Evolutionary conservation across 306 rosid species (phyloP).

Genomic region (Prunus mume): DNA sequence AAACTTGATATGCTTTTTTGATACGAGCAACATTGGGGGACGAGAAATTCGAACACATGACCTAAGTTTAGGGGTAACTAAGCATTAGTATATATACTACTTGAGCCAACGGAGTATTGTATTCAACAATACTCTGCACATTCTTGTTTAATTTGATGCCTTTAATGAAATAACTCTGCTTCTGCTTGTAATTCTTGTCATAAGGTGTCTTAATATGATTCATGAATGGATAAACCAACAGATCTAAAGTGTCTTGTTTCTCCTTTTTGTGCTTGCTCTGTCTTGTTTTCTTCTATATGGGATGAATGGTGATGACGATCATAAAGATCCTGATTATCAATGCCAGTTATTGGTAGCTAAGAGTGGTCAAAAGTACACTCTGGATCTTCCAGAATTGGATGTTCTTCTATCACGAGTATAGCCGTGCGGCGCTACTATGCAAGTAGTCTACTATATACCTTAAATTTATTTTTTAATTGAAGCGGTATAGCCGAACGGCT

Average conservation of each 20-base stretch:
- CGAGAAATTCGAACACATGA: too few species aligned
- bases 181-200: neutral
- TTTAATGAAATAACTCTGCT: neutral
- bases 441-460: too few species aligned
- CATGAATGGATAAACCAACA: neutral
- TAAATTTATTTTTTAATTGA: too few species aligned
- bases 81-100: too few species aligned
- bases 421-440: too few species aligned
- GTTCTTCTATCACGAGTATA: too few species aligned
- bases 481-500: too few species aligned
- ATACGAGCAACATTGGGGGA: too few species aligned
- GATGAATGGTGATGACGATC: too few species aligned
- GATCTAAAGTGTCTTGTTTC: neutral
- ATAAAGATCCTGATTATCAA: neutral
- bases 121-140: neutral
- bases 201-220: neutral
- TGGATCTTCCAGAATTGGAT: conserved; percentile 24
- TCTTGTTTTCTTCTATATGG: conserved; percentile 27
- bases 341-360: neutral
- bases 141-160: neutral
- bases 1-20: too few species aligned
- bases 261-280: neutral
- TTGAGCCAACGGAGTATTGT: too few species aligned
- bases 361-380: neutral
- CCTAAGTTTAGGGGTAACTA: too few species aligned